phyloP scores from a whole-genome alignment of 2,329 filamentous ascomycete species.

The Ceratocystis cubensis region DNA sequence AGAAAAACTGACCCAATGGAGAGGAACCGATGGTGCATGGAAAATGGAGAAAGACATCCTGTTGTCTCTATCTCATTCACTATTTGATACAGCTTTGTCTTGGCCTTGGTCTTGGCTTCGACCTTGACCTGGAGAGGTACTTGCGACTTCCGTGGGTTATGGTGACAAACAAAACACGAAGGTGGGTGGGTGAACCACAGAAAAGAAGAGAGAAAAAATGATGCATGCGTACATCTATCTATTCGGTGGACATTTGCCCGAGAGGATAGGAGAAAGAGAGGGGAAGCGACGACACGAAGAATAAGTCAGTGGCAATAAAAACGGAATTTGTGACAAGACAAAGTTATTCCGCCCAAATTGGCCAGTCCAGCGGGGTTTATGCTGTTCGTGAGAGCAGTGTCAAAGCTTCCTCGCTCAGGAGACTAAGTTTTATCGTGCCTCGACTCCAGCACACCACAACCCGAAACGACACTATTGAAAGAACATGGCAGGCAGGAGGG shows the following conservation, averaged over 20 bases:
- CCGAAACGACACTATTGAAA: constrained; percentile 5
- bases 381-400: neutral
- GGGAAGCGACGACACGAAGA: neutral
- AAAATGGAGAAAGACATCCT: constrained; percentile 8
- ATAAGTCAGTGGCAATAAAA: too few species aligned
- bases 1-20: constrained; percentile 4
- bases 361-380: too few species aligned
- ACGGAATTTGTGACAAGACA: neutral
- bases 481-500: neutral
- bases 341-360: too few species aligned
- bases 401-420: neutral
- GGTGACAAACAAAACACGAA: constrained; percentile 1
- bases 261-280: neutral
- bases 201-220: neutral
- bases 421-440: neutral
- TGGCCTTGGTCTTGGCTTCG: neutral
- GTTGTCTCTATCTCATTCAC: constrained; percentile 6
- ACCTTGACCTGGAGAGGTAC: neutral
- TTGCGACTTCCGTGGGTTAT: neutral
- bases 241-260: too few species aligned
- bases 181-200: neutral
- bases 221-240: too few species aligned
- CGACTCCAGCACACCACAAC: neutral
- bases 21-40: constrained; percentile 3
- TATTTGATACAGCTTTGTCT: constrained; percentile 6